phyloP scores from a whole-genome alignment of 2,329 filamentous ascomycete species.

The Fusarium tuaranense region DNA sequence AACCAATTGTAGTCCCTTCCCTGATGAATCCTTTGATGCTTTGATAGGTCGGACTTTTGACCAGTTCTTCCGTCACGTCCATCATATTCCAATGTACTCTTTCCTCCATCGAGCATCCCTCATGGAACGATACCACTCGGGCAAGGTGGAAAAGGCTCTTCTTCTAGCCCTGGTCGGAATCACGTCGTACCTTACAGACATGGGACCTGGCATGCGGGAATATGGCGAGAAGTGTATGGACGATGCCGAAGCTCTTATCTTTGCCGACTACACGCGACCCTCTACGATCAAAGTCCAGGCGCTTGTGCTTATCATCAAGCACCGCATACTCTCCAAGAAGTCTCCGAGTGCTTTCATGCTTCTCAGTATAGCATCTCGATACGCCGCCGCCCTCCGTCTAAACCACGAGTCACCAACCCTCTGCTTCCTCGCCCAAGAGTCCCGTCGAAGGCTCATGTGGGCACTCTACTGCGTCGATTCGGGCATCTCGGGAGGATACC shows the following conservation, averaged over 20 bases:
- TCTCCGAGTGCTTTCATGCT: conserved; percentile 61
- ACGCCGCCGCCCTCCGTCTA: conserved; percentile 56
- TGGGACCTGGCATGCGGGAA: conserved; percentile 63
- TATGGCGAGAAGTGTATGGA: conserved; percentile 67
- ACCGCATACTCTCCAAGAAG: conserved; percentile 56
- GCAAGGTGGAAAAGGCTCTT: conserved; percentile 66
- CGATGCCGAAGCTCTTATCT: conserved; percentile 64
- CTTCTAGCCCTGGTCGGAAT: conserved; percentile 67
- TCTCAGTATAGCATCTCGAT: conserved; percentile 56
- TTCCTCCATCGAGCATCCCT: conserved; percentile 70
- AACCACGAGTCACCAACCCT: conserved; percentile 57
- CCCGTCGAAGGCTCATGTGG: conserved; percentile 58
- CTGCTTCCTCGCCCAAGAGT: conserved; percentile 56
- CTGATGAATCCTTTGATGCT: conserved; percentile 60
- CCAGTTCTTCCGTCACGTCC: conserved; percentile 68
- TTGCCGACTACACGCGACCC: conserved; percentile 65
- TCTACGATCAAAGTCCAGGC: conserved; percentile 68
- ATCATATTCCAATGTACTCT: conserved; percentile 69
- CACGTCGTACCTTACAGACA: conserved; percentile 66
- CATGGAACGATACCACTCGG: conserved; percentile 69
- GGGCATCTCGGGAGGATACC: conserved; percentile 56
- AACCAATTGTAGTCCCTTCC: conserved; percentile 43
- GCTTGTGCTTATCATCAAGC: conserved; percentile 58
- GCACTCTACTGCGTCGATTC: conserved; percentile 58
- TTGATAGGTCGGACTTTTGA: conserved; percentile 66